Evolutionary conservation across 257 asterid species (phyloP), one percentile per base, ranked within the genome.

Genomic region (Solanum appendiculatum): DNA sequence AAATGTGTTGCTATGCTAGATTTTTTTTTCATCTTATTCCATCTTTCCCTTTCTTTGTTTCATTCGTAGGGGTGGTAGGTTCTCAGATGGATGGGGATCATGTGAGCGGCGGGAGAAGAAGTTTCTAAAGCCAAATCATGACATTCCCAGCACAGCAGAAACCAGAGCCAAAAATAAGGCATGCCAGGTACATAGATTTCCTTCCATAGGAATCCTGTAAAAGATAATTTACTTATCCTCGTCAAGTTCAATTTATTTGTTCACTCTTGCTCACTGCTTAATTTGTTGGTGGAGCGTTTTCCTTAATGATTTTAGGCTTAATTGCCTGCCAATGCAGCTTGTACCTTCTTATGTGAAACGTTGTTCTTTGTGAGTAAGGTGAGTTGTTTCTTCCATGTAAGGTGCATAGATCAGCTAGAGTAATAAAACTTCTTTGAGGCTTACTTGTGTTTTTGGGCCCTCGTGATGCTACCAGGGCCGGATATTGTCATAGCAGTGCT

Each of bases 41-140:
- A 54, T 37, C 78, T n/a, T 51, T 42, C 89, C 18, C 78, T 54
- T 37, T 51, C 63, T 89, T 74, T 27, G 54, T 77, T 75, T 84
- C 83, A 70, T 85, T 88, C 87, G 5, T 86, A 97, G 98, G 88
- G 98, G 98, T 83, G 98, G 98, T 78, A 94, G 99, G 90, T 97
- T 94, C 88, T 95, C 98, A 63, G 98, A 97, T 91, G 99, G 99
- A 90, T 97, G 98, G 99, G 99, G 98, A 84, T 97, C 99, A 31
- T 95, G 99, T 90, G 98, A 97, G 63, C 93, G 95, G 36, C 93
- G 98, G 42, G 99, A 97, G 92, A 97, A 97, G 92, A 94, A 78
- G 88, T 97, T 97, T 91, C 44, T 88, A 92, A 95, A 97, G 88
- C 99, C 99, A 68, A 97, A 97, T 89, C 98, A 95, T 87, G 99